Evolutionary conservation across 306 rosid genomes (phyloP).

Genomic region (Ochetophila trinervis): DNA sequence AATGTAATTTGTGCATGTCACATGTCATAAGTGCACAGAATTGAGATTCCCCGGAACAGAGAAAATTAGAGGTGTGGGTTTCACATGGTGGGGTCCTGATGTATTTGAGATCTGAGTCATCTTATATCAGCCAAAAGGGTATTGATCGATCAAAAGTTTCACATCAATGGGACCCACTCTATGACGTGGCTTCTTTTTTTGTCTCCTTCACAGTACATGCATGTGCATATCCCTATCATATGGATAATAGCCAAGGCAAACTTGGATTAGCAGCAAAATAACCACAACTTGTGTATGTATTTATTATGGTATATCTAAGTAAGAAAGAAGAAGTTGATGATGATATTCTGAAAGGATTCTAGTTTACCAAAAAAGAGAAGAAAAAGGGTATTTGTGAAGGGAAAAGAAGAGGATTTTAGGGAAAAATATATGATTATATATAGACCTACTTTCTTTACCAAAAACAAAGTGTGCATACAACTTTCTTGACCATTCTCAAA

Average conservation of each 20-base stretch:
- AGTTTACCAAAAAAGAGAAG: no score
- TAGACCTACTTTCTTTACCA: constrained; percentile 13
- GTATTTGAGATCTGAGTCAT: constrained; percentile 38
- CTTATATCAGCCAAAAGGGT: neutral
- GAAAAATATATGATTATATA: neutral
- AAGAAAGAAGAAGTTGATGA: neutral
- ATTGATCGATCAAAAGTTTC: constrained; percentile 4
- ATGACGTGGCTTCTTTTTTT: constrained; percentile 23
- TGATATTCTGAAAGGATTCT: no score
- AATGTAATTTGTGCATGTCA: constrained; percentile 20
- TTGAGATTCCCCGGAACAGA: constrained; percentile 28
- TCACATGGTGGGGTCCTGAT: constrained; percentile 44
- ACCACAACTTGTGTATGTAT: neutral
- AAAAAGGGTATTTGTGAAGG: no score
- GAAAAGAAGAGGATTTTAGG: no score
- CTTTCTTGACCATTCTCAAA: constrained; percentile 21
- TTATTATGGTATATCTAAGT: no score
- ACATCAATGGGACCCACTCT: constrained; percentile 19
- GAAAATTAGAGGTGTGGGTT: constrained; percentile 20
- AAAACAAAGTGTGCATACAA: neutral
- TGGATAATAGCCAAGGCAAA: constrained; percentile 1
- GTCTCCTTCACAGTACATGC: constrained; percentile 6
- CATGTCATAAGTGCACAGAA: neutral
- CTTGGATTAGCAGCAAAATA: neutral
- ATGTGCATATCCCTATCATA: neutral